Evolutionary conservation across 163 green algal species (phyloP).

Genomic region (Chlamydomonas reinhardtii): DNA sequence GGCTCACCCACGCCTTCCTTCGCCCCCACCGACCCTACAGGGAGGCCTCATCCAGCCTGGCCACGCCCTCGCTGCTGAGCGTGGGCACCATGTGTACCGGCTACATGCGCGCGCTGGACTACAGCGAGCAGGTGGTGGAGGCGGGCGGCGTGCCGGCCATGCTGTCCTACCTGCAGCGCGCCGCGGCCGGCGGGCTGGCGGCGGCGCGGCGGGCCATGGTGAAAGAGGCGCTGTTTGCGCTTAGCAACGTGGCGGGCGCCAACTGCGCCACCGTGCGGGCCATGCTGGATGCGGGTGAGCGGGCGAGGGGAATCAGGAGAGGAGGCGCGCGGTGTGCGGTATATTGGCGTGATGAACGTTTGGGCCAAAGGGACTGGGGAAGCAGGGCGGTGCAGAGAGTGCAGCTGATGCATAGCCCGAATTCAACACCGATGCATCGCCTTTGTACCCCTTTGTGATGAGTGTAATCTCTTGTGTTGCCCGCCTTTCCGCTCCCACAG

Average conservation of each 20-base stretch:
- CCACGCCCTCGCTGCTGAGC: conserved; percentile 15
- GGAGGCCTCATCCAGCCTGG: conserved; percentile 4
- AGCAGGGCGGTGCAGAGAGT: too few relatives aligned
- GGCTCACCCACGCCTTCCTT: too few relatives aligned
- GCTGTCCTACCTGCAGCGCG: conserved; percentile 36
- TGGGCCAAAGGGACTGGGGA: too few relatives aligned
- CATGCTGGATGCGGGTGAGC: conserved; percentile 45
- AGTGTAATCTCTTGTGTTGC: too few relatives aligned
- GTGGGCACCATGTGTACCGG: conserved; percentile 43
- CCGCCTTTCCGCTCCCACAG: neutral
- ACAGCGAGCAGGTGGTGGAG: conserved; percentile 40
- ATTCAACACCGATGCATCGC: too few relatives aligned
- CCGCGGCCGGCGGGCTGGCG: neutral
- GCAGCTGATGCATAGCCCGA: too few relatives aligned
- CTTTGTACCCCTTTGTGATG: too few relatives aligned
- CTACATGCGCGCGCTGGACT: conserved; percentile 42
- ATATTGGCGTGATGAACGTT: too few relatives aligned
- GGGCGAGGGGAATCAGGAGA: too few relatives aligned
- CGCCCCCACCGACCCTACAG: neutral
- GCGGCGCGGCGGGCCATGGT: conserved; percentile 15
- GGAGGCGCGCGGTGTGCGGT: too few relatives aligned
- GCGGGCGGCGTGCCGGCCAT: conserved; percentile 50
- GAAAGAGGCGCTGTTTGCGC: conserved; percentile 49
- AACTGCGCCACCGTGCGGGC: conserved; percentile 38
- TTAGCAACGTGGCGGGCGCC: conserved; percentile 51